Evolutionary conservation across 1,284 basidiomycete species (phyloP).

Genomic region (Ganoderma lucidum): DNA sequence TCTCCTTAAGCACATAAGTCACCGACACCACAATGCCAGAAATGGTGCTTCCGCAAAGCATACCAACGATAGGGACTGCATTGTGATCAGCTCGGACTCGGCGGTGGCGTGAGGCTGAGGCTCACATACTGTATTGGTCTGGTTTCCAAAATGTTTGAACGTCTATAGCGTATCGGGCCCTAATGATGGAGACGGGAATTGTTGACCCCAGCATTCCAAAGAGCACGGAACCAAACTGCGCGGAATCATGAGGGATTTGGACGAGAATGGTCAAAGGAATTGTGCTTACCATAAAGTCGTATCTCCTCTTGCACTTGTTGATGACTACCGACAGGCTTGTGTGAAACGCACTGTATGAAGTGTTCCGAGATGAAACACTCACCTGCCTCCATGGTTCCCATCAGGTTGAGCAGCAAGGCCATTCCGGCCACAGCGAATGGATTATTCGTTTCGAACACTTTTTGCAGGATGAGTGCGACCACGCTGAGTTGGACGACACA

Average conservation of each 20-base stretch:
- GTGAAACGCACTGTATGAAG: not conserved
- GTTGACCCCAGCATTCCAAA: constrained; percentile 77
- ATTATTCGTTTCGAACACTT: constrained; percentile 78
- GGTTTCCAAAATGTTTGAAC: constrained; percentile 84
- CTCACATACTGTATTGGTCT: constrained; percentile 73
- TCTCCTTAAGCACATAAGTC: constrained; percentile 70
- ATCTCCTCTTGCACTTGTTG: constrained; percentile 82
- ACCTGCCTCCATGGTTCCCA: constrained; percentile 78
- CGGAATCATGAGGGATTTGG: constrained; percentile 5
- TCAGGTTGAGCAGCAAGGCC: constrained; percentile 71
- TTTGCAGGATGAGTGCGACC: constrained; percentile 74
- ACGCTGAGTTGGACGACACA: constrained; percentile 82
- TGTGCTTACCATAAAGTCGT: constrained; percentile 69
- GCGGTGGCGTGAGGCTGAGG: not conserved
- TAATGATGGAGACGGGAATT: constrained; percentile 82
- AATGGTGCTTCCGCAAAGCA: constrained; percentile 85
- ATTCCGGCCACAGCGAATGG: constrained; percentile 80
- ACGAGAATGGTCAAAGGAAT: constrained; percentile 10
- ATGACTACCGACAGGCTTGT: constrained; percentile 47
- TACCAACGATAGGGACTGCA: constrained; percentile 85
- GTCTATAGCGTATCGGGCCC: constrained; percentile 80
- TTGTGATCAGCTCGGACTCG: not conserved
- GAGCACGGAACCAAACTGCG: constrained; percentile 76
- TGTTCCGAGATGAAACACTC: constrained; percentile 26
- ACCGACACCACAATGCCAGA: constrained; percentile 76